Base-by-base conservation (phyloP, 2,329 filamentous ascomycete genomes). In the Ophiostoma novo-ulmi region DNA sequence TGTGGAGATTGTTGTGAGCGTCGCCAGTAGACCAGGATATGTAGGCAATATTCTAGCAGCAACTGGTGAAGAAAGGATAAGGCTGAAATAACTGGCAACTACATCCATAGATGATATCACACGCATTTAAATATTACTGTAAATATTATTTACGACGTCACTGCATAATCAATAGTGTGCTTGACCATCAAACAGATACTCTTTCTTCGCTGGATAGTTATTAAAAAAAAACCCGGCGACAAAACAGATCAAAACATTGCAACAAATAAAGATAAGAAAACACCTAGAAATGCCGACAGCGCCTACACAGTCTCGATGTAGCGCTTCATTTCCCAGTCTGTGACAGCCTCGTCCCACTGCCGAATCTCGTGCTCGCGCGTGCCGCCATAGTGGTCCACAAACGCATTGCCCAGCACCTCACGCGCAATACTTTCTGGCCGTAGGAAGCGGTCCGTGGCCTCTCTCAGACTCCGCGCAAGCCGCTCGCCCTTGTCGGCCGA, bases 301-400 rank as follows among this genome's bases (percentile, higher is more conserved):
- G 22, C 22, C 52, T 70, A 74, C 5, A 91, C 88, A n/a, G 89
- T 91, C 80, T 93, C 91, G 73, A 93, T 91, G 76, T 93, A 93
- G 72, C 91, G 85, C 80, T 87, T 87, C 78, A 93, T 84, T 79
- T 94, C 91, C 93, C 94, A 98, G 80, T 98, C 95, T 26, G 95
- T 98, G 6, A 98, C 94, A 1, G 94, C 94, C 79, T 98, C 94
- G 76, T 98, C 94, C 91, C 92, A 99, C 26, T 97, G 81, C 73
- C 91, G 84, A 71, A 95, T 86, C 81, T 99, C 95, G 80, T 99
- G 94, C 79, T 97, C 90, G 74, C 95, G 87, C 22, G 94, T 97
- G 20, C 95, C 95, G 14, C 90, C 92, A 82, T 90, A 99, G 79
- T 98, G 95, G 20, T 98, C 94, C 3, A 99, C 95, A 80, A 99